Conservation (phyloP, 352 stramenopile genomes). For the Stramenopiles sp. region DNA sequence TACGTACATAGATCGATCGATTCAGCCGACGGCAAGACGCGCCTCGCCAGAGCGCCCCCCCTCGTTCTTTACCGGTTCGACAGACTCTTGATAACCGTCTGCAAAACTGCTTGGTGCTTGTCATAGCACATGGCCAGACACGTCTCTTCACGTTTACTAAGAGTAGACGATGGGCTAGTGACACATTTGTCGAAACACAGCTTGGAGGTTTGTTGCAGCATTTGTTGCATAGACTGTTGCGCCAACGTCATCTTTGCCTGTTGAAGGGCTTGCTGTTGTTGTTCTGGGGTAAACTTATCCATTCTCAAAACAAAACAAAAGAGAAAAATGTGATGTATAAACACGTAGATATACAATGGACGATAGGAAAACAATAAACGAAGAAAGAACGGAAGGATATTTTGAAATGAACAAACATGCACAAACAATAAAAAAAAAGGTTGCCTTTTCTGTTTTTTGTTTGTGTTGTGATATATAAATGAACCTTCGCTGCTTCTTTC, state of each 20-base stretch:
- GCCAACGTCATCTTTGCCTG: neutral
- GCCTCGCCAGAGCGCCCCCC: neutral
- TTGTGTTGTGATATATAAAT: too few species aligned
- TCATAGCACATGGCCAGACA: neutral
- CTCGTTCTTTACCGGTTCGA: neutral
- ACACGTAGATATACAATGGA: too few species aligned
- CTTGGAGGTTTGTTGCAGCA: neutral
- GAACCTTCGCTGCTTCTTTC: too few species aligned
- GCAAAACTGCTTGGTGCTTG: neutral
- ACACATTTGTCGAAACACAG: neutral
- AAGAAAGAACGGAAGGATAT: too few species aligned
- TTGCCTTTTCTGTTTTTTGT: too few species aligned
- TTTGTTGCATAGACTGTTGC: neutral
- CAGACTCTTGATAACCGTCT: neutral
- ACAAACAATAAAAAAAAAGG: too few species aligned
- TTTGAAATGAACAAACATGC: too few species aligned
- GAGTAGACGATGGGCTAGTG: neutral
- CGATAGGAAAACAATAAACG: too few species aligned
- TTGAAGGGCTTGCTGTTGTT: neutral
- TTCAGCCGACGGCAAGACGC: neutral
- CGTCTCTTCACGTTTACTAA: neutral
- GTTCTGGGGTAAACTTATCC: neutral
- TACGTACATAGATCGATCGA: neutral
- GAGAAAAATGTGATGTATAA: too few species aligned
- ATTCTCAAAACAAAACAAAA: too few species aligned